A percentile compares a stretch with the other conserved stretches of the same genome.
Evolutionary conservation across 495 filamentous ascomycete species (phyloP).

Genomic region (Lasiosphaeria ovina): DNA sequence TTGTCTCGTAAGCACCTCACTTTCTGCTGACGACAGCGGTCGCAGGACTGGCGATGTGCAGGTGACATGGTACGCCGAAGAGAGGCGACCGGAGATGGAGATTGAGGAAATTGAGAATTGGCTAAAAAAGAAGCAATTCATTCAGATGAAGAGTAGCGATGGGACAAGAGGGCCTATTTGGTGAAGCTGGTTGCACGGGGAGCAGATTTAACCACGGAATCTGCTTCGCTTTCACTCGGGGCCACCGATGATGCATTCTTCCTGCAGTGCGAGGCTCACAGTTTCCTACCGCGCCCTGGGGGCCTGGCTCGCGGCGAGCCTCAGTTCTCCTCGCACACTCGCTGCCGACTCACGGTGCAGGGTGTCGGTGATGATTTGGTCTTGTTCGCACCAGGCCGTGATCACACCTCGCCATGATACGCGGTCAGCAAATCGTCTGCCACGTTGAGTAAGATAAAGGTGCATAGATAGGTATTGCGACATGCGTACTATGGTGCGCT

Average conservation of each 20-base stretch:
- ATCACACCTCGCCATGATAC: too few relatives aligned
- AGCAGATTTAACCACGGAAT: neutral
- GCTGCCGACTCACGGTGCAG: too few relatives aligned
- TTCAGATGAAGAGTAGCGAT: constrained; percentile 1
- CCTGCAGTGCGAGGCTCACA: neutral
- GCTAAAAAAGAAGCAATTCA: neutral
- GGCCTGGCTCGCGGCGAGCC: neutral
- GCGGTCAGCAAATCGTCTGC: too few relatives aligned
- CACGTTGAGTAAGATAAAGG: too few relatives aligned
- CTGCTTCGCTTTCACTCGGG: neutral
- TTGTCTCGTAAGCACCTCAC: neutral
- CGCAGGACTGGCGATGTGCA: neutral
- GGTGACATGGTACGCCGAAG: neutral
- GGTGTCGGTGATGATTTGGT: too few relatives aligned
- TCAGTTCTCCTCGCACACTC: too few relatives aligned
- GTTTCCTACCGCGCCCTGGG: neutral
- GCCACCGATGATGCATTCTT: neutral
- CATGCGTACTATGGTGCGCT: neutral
- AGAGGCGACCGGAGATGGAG: neutral
- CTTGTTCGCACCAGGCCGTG: too few relatives aligned
- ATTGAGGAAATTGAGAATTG: neutral
- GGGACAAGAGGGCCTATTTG: neutral
- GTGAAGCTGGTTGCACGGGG: neutral
- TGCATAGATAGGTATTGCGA: neutral
- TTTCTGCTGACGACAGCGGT: neutral